These are phyloP conservation scores for Ustanciosporium gigantosporum DNA, from an alignment of 1,284 basidiomycete species.

Conservation along the genomic window DNA sequence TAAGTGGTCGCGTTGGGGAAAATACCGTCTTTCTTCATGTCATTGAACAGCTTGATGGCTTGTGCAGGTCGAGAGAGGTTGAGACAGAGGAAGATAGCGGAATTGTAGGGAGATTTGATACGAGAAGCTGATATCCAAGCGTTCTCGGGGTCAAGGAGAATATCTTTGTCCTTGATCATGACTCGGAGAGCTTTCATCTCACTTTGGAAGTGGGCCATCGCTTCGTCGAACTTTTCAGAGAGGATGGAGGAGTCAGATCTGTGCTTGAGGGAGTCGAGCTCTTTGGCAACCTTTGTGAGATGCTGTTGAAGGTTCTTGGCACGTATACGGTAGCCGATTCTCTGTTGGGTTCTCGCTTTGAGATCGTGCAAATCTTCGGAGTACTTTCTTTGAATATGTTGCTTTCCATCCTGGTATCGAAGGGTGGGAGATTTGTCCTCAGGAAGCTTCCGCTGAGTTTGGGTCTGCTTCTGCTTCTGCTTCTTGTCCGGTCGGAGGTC, in stretches of 20 bases:
- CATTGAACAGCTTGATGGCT: constrained; percentile 19
- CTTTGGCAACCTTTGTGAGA: not conserved
- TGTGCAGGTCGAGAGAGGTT: constrained; percentile 4
- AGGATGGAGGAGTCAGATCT: too few species aligned
- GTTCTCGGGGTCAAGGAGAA: constrained; percentile 16
- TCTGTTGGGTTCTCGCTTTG: too few species aligned
- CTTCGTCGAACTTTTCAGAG: not conserved
- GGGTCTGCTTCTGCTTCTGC: too few species aligned
- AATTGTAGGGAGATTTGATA: constrained; percentile 25
- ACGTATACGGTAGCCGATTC: not conserved
- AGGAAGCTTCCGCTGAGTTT: too few species aligned
- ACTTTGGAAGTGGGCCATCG: constrained; percentile 4
- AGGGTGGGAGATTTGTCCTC: too few species aligned
- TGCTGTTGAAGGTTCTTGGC: not conserved
- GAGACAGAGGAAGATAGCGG: constrained; percentile 18
- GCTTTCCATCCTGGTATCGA: too few species aligned
- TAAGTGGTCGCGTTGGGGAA: constrained; percentile 18
- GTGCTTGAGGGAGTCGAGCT: too few species aligned
- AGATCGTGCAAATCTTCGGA: too few species aligned
- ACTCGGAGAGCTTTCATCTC: constrained; percentile 31
- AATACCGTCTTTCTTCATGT: constrained; percentile 41
- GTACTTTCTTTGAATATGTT: too few species aligned
- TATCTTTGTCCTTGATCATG: constrained; percentile 29
- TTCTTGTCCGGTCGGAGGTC: not conserved
- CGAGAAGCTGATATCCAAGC: constrained; percentile 29